Evolutionary conservation across 352 stramenopile species (phyloP).

Genomic region (Phytophthora europaea): DNA sequence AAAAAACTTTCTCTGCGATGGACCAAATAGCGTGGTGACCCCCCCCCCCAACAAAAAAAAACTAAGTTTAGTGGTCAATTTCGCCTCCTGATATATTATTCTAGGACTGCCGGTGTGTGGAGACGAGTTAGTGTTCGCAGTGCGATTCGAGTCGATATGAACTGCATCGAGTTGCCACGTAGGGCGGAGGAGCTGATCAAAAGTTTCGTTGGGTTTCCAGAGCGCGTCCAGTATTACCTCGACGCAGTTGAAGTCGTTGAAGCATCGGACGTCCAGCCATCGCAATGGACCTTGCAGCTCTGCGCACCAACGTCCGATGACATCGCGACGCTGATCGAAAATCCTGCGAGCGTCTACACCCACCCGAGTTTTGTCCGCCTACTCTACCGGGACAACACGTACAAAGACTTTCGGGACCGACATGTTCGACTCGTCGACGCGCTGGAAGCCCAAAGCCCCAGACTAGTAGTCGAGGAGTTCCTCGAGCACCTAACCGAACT

Average conservation of each 20-base stretch:
- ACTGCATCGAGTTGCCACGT: conserved; percentile 2
- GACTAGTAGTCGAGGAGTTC: conserved; percentile 18
- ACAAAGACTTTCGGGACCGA: conserved; percentile 24
- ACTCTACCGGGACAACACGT: conserved; percentile 27
- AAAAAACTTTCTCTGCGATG: not conserved
- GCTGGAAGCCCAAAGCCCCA: conserved; percentile 11
- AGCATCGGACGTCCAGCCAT: not conserved
- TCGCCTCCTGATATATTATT: too few species aligned
- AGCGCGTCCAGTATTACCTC: conserved; percentile 17
- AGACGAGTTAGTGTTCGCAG: not conserved
- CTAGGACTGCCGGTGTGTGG: not conserved
- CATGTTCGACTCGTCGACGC: conserved; percentile 17
- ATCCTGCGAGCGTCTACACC: conserved; percentile 8
- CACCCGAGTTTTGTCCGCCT: conserved; percentile 27
- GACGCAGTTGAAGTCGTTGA: not conserved
- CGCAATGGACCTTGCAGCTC: conserved; percentile 19
- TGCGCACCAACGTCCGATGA: conserved; percentile 26
- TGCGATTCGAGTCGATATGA: conserved; percentile 1
- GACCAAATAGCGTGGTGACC: too few species aligned
- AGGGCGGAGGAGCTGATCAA: conserved; percentile 12
- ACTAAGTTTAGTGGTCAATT: not conserved
- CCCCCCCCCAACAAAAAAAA: not conserved
- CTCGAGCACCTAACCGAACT: conserved; percentile 26
- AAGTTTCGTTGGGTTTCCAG: conserved; percentile 10
- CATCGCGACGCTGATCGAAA: conserved; percentile 12